phyloP scores from a whole-genome alignment of 2,329 filamentous ascomycete species.

The Metarhizium guizhouense region DNA sequence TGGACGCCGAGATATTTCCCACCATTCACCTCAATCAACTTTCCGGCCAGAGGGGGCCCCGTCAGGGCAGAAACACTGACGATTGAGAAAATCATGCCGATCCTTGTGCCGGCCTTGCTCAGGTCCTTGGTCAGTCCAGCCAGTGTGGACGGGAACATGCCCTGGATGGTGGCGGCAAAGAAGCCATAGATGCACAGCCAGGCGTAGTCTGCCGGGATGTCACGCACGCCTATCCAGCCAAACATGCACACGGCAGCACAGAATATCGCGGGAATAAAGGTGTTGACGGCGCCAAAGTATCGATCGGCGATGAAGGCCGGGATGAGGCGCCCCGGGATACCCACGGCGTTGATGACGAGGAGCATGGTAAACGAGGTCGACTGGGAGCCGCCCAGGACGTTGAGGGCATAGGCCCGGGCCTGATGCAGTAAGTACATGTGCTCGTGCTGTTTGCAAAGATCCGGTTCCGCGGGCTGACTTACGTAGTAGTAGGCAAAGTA shows the following conservation, averaged over 20 bases:
- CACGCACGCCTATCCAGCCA: conserved; percentile 44
- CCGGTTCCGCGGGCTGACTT: conserved; percentile 7
- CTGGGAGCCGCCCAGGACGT: conserved; percentile 36
- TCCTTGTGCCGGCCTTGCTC: conserved; percentile 43
- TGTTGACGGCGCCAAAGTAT: conserved; percentile 45
- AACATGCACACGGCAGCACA: conserved; percentile 35
- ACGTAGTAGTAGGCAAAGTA: conserved; percentile 42
- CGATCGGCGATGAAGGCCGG: conserved; percentile 46
- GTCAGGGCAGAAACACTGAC: conserved; percentile 44
- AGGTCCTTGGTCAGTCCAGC: conserved; percentile 41
- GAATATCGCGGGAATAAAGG: conserved; percentile 40
- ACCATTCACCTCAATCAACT: conserved; percentile 32
- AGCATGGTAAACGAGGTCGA: conserved; percentile 47
- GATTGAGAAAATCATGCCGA: conserved; percentile 53
- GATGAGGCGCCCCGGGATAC: conserved; percentile 45
- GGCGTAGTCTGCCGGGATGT: conserved; percentile 32
- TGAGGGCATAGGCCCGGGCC: conserved; percentile 29
- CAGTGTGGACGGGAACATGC: conserved; percentile 50
- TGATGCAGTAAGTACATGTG: conserved; percentile 7
- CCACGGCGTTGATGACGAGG: conserved; percentile 50
- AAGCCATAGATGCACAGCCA: conserved; percentile 59
- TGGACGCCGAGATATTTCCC: conserved; percentile 42
- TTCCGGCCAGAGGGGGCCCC: conserved; percentile 45
- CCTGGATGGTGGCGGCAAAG: conserved; percentile 53
- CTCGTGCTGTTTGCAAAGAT: neutral